Evolutionary conservation across 1,284 basidiomycete species (phyloP), one percentile per base, ranked within the genome.

Genomic region (Puccinia coronata): DNA sequence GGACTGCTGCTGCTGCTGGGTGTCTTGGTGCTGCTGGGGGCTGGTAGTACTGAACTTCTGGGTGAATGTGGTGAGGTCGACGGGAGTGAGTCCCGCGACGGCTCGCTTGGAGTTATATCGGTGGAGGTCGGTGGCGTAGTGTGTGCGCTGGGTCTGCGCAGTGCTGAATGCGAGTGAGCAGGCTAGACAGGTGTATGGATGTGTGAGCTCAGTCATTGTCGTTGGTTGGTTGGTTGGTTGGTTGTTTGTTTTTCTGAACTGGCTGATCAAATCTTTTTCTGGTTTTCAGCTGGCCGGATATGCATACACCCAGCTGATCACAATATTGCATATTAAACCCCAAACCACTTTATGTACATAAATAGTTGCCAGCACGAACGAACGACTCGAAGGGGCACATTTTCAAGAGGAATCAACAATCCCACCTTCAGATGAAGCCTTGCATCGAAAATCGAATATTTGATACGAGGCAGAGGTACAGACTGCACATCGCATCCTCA

Each of bases 61-160:
- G 84, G 95, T 92, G 88, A 98, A 99, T 0, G 92, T 85, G 9
- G 89, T 87, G 0, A 90, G 90, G 82, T 91, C 91, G 84, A 99
- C 91, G 2, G 97, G 96, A 5, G 94, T 92, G 1, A 99, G 89
- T 20, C 90, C 91, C 9, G 97, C 96, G 25, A 98, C 94, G 53
- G 95, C 91, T 83, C 97, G 92, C 88, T 98, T 98, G 92, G 98
- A 95, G 87, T 99, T 99, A 88, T 99, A 99, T 75, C 96, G 90
- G 87, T 99, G 97, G 86, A 94, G 92, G 87, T 99, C 97, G 51
- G 94, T 94, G 83, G 91, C 91, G 87, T 97, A 98, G 86, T 99
- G 97, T 0, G 89, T 88, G 82, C 97, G 90, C 87, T 99, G 97
- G 77, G 95, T 93, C 74, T 92, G 91, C 14, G 95, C 91, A 34